A percentile compares a stretch with the other conserved stretches of the same genome.
Conservation (phyloP, 768 basidiomycete species). For the Gautieria morchelliformis region DNA sequence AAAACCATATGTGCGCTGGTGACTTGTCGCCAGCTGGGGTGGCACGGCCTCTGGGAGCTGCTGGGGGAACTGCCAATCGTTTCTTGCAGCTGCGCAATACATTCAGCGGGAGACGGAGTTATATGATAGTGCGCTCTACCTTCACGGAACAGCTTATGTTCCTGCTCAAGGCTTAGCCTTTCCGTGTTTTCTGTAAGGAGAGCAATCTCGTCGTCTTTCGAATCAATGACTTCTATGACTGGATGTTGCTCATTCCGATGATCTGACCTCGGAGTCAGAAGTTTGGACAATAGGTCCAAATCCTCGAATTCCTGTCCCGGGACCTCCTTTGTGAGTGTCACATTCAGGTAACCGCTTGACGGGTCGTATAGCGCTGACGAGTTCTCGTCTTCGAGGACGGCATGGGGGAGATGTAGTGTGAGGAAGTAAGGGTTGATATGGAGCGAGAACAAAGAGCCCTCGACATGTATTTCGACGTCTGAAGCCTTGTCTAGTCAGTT, state of each 20-base stretch:
- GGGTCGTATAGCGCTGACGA: conserved; percentile 72
- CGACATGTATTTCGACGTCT: conserved; percentile 74
- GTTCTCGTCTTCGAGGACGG: conserved; percentile 57
- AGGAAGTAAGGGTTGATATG: conserved; percentile 82
- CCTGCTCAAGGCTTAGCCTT: conserved; percentile 41
- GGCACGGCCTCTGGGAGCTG: conserved; percentile 35
- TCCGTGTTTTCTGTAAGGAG: conserved; percentile 36
- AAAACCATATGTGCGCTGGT: conserved; percentile 62
- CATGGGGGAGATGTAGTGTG: conserved; percentile 61
- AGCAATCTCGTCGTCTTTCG: conserved; percentile 23
- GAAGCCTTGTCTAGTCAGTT: conserved; percentile 46
- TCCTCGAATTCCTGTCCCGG: conserved; percentile 64
- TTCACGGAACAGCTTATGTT: conserved; percentile 41
- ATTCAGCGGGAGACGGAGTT: not conserved
- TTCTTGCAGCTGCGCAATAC: conserved; percentile 46
- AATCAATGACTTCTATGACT: conserved; percentile 48
- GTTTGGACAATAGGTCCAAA: conserved; percentile 67
- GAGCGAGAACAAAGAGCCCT: conserved; percentile 49
- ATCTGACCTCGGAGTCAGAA: conserved; percentile 57
- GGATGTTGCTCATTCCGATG: conserved; percentile 25
- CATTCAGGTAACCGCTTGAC: conserved; percentile 62
- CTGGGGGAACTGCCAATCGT: conserved; percentile 76
- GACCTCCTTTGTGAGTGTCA: conserved; percentile 61
- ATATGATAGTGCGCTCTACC: conserved; percentile 27
- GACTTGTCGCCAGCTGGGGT: conserved; percentile 17